A percentile compares a stretch with the other conserved stretches of the same genome.
These are phyloP conservation scores for Nicotiana otophora DNA, from an alignment of 257 asterid species.

Conservation along the genomic window DNA sequence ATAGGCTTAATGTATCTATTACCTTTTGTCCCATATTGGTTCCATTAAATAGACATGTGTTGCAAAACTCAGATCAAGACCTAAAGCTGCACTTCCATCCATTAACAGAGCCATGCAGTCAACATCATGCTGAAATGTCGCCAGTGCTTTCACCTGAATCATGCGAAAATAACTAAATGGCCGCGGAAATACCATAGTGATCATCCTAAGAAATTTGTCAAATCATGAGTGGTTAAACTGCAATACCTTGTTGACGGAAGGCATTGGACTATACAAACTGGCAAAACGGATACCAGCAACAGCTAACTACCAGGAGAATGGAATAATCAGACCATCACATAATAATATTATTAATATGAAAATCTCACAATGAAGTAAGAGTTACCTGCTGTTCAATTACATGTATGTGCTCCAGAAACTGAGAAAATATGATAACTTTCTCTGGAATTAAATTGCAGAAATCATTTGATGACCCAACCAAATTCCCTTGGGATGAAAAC, in stretches of 20 bases:
- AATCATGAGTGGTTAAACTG: slow-evolving; percentile 3
- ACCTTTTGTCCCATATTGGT: slow-evolving; percentile 99
- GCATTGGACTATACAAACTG: slow-evolving; percentile 96
- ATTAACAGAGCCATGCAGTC: slow-evolving; percentile 91
- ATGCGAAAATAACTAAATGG: slow-evolving; percentile 17
- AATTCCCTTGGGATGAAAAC: slow-evolving; percentile 22
- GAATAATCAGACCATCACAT: slow-evolving; percentile 17
- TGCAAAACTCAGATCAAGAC: slow-evolving; percentile 97
- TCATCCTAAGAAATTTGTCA: background rate
- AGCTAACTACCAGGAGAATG: slow-evolving; percentile 45
- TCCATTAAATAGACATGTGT: slow-evolving; percentile 94
- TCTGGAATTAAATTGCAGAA: slow-evolving; percentile 30
- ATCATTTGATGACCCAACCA: slow-evolving; percentile 24
- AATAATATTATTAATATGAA: slow-evolving; percentile 14
- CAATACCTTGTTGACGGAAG: slow-evolving; percentile 59
- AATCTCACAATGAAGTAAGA: slow-evolving; percentile 14
- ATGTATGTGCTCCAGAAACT: slow-evolving; percentile 97
- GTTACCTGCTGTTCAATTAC: slow-evolving; percentile 89
- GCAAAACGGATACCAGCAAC: slow-evolving; percentile 70
- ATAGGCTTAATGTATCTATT: slow-evolving; percentile 9
- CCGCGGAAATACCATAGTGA: background rate
- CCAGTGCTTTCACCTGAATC: slow-evolving; percentile 72
- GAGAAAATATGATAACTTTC: slow-evolving; percentile 92
- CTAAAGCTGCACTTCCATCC: slow-evolving; percentile 99
- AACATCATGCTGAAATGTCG: slow-evolving; percentile 80